Percentiles rank a stretch among this genome's conserved stretches.
Evolutionary conservation across 106 monocot species (phyloP).

Genomic region (Phalaenopsis equestris): DNA sequence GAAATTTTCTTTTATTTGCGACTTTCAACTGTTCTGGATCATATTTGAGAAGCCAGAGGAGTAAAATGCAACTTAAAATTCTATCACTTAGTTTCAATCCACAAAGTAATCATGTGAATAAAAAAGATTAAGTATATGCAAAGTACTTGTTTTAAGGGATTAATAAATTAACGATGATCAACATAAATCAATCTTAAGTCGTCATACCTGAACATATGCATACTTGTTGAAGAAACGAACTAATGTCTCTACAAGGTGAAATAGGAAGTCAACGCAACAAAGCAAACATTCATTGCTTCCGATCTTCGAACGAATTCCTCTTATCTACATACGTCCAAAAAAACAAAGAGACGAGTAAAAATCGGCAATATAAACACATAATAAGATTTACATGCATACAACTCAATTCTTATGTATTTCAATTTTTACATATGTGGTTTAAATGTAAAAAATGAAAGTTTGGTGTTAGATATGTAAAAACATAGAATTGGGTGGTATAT

Average conservation of each 20-base stretch:
- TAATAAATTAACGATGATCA: neutral
- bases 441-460: too few species aligned
- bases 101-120: neutral
- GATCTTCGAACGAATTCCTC: slow-evolving; percentile 90
- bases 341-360: slow-evolving; percentile 4
- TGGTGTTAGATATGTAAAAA: too few species aligned
- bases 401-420: neutral
- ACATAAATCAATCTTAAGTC: neutral
- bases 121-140: neutral
- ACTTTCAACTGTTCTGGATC: too few species aligned
- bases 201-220: slow-evolving; percentile 92
- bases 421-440: neutral
- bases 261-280: slow-evolving; percentile 94
- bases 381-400: neutral
- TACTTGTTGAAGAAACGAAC: slow-evolving; percentile 99
- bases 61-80: neutral
- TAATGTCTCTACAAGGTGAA: slow-evolving; percentile 94
- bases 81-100: neutral
- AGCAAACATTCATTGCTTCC: slow-evolving; percentile 95
- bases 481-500: too few species aligned
- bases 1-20: too few species aligned
- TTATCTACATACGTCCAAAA: slow-evolving; percentile 44
- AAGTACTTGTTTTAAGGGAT: neutral
- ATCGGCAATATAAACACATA: neutral
- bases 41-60: neutral